These are phyloP conservation scores for Kodamaea anthophila DNA, from an alignment of 1,139 yeast genomes.

Conservation along the genomic window DNA sequence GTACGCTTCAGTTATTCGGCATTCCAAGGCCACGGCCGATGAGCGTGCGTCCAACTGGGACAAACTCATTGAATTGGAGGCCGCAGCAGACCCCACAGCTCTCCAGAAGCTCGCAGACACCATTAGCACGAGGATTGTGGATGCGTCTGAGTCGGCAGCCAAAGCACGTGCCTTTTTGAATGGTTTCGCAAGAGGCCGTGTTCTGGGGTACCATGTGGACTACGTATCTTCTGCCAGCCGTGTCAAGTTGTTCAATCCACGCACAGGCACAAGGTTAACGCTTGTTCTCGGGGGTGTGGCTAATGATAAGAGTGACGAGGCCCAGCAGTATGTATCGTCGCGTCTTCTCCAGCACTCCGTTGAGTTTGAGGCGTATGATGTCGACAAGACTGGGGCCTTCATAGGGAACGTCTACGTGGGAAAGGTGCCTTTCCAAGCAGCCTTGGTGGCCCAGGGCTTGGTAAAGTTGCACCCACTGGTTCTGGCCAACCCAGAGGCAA, in stretches of 20 bases:
- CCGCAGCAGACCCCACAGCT: slow-evolving; percentile 18
- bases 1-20: slow-evolving; percentile 72
- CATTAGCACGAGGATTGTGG: slow-evolving; percentile 58
- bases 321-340: slow-evolving; percentile 49
- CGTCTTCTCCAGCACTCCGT: slow-evolving; percentile 68
- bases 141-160: slow-evolving; percentile 69
- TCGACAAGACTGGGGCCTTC: slow-evolving; percentile 77
- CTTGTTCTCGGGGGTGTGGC: slow-evolving; percentile 74
- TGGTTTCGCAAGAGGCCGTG: slow-evolving; percentile 59
- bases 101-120: slow-evolving; percentile 59
- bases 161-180: slow-evolving; percentile 73
- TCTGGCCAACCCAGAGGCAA: slow-evolving; percentile 47
- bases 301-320: slow-evolving; percentile 47
- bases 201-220: slow-evolving; percentile 59
- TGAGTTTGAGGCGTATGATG: slow-evolving; percentile 59
- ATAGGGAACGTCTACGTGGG: slow-evolving; percentile 62
- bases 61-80: slow-evolving; percentile 62
- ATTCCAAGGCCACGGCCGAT: slow-evolving; percentile 61
- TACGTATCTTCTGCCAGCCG: slow-evolving; percentile 64
- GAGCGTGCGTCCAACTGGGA: slow-evolving; percentile 80
- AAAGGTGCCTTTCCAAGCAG: slow-evolving; percentile 49
- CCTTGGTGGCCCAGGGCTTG: slow-evolving; percentile 59
- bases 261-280: slow-evolving; percentile 64
- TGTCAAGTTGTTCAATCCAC: slow-evolving; percentile 60
- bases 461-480: slow-evolving; percentile 62